Percentiles rank a stretch among this genome's conserved stretches.
phyloP scores from a whole-genome alignment of 345 rosid species.

The Brassica carinata region DNA sequence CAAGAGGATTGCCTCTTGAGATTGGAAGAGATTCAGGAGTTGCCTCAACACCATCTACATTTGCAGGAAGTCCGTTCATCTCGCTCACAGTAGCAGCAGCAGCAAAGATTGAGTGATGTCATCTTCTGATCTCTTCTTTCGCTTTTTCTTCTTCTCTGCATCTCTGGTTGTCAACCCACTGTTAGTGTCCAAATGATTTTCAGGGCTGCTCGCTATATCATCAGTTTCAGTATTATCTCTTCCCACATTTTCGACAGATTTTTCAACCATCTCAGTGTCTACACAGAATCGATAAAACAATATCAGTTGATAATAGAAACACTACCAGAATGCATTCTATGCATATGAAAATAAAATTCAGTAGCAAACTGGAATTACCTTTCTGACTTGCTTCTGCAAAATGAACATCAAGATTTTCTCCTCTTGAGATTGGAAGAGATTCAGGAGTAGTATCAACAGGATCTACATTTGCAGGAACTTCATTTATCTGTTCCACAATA shows the following conservation, averaged over 20 bases:
- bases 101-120: background rate
- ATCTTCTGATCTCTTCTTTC: background rate
- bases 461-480: constrained; percentile 19
- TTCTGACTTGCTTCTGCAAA: constrained; percentile 10
- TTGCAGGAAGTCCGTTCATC: constrained; percentile 12
- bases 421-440: background rate
- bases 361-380: constrained; percentile 14
- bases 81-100: background rate
- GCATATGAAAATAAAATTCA: background rate
- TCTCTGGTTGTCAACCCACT: constrained; percentile 11
- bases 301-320: background rate
- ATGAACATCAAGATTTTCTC: background rate
- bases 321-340: background rate
- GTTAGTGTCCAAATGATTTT: background rate
- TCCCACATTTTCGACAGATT: constrained; percentile 10
- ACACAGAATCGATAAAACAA: background rate
- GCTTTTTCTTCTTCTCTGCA: background rate
- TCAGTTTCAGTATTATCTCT: background rate
- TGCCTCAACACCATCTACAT: constrained; percentile 5
- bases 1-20: background rate
- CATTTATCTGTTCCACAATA: background rate
- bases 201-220: background rate
- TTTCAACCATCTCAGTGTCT: constrained; percentile 8
- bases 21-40: background rate
- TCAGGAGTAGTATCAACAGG: constrained; percentile 16